Evolutionary conservation across 2,329 filamentous ascomycete genomes (phyloP), one percentile per base, ranked within the genome.

Genomic region (Colletotrichum viniferum): DNA sequence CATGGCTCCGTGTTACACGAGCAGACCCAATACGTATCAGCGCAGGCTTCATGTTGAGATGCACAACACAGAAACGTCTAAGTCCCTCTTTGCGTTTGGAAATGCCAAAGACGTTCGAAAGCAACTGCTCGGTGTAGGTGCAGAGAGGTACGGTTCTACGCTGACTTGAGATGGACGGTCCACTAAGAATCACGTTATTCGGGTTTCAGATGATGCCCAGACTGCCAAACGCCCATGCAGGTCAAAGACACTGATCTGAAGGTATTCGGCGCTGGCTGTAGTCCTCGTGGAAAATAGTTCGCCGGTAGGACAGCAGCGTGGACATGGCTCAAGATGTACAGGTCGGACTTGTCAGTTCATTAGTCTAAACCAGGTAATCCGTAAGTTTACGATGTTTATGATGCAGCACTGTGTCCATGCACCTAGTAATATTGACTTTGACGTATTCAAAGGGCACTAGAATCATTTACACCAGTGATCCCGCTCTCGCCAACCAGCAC

Each of bases 61-160:
- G 38, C 18, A 48, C 38, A 6, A 48, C 3, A 48, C 38, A n/a
- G 9, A n/a, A 48, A 2, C 18, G 18, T 48, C 18, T n/a, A 0
- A n/a, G 38, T 48, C 18, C 38, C 38, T 12, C 5, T n/a, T n/a
- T 7, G 18, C 18, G 38, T n/a, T 10, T n/a, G 38, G 0, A 48
- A 48, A n/a, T n/a, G 3, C 9, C 18, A 48, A 2, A 48, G 0
- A 5, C 5, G 1, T n/a, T n/a, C 38, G 38, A 48, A n/a, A n/a
- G 38, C 9, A n/a, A 48, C 38, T 21, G n/a, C 43, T 52, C 12
- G 5, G 10, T 52, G 43, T 13, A 52, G n/a, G n/a, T 12, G 10
- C 43, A 52, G 0, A 3, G 10, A 21, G 10, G 43, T 13, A 21
- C 10, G 10, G 12, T 21, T 52, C 12, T 52, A 52, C n/a, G 43